Conservation (phyloP, 805 yeast species). For the Suhomyces prunicola region DNA sequence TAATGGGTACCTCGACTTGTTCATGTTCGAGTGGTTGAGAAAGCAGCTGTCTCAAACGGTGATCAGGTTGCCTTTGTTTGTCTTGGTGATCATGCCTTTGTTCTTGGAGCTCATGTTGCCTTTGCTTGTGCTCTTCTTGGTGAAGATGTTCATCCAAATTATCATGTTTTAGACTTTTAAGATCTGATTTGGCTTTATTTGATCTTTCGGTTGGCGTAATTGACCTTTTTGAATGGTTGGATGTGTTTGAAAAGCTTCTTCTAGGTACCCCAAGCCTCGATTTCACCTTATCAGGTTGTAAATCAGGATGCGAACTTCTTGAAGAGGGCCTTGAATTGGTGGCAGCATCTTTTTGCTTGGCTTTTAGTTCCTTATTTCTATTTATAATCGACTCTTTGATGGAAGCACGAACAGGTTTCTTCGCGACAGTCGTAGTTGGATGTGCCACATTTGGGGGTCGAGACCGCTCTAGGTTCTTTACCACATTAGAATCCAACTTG, state of each 20-base stretch:
- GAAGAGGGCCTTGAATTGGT: constrained; percentile 20
- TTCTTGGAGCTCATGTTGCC: too few relatives aligned
- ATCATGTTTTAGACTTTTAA: background rate
- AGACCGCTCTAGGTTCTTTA: constrained; percentile 12
- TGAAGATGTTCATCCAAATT: background rate
- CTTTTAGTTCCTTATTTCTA: constrained; percentile 37
- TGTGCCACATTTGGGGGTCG: constrained; percentile 5
- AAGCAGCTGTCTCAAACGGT: background rate
- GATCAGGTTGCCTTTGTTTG: background rate
- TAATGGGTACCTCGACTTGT: background rate
- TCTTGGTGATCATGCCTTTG: background rate
- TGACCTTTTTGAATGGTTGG: constrained; percentile 16
- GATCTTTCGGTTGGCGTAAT: constrained; percentile 8
- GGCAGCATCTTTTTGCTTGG: constrained; percentile 16
- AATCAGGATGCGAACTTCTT: constrained; percentile 6
- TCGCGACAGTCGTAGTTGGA: constrained; percentile 1
- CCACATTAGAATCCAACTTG: constrained; percentile 11
- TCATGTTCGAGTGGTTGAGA: background rate
- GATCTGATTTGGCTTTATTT: background rate
- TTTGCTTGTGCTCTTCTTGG: background rate
- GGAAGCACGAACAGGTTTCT: constrained; percentile 39
- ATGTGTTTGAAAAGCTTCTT: constrained; percentile 1
- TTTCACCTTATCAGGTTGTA: background rate
- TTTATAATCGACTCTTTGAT: constrained; percentile 47
- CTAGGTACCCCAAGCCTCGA: background rate